Conservation (phyloP, 768 basidiomycete genomes). For the Astraeus odoratus region DNA sequence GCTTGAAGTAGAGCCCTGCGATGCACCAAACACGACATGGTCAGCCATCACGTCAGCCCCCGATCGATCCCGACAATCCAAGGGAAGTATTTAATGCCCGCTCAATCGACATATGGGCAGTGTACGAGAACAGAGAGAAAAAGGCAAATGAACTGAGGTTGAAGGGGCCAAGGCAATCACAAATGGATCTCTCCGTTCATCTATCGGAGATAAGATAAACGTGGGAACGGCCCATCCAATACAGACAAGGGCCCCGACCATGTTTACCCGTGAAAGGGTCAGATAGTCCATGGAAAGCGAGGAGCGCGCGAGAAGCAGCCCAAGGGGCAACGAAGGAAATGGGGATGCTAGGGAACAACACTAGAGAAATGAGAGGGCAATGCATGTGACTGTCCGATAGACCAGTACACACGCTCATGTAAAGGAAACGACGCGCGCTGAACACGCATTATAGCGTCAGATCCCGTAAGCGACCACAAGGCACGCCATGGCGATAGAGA, state of each 20-base stretch:
- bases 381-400: conserved; percentile 3
- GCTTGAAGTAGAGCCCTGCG: conserved; percentile 95
- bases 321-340: conserved; percentile 16
- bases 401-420: conserved; percentile 6
- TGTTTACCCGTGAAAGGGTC: background rate
- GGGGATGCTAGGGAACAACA: conserved; percentile 11
- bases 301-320: conserved; percentile 5
- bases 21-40: conserved; percentile 14
- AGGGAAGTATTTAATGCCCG: background rate
- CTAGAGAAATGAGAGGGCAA: conserved; percentile 15
- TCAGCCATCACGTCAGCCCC: too few species aligned
- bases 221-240: conserved; percentile 9
- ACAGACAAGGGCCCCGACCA: conserved; percentile 13
- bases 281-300: conserved; percentile 2
- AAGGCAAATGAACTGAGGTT: background rate
- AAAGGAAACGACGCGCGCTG: background rate
- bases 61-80: background rate
- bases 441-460: background rate
- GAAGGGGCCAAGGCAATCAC: background rate
- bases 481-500: background rate
- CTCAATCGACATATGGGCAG: background rate
- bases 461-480: too few species aligned
- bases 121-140: background rate
- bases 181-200: background rate
- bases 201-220: conserved; percentile 23